Conservation (phyloP, 139 green algal genomes). For the Ulvella scutata region DNA sequence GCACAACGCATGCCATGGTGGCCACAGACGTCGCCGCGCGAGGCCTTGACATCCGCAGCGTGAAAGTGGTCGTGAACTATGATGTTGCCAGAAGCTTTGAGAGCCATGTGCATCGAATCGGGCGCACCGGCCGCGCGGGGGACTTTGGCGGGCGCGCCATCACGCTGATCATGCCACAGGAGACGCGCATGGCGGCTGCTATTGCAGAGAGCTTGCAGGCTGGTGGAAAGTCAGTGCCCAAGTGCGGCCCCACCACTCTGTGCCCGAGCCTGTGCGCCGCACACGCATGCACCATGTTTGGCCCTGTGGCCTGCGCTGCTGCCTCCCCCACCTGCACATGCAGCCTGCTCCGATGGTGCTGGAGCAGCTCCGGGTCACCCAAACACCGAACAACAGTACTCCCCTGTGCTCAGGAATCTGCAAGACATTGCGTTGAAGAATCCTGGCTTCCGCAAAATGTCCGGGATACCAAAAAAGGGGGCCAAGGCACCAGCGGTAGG, state of each 20-base stretch:
- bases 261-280: too few relatives aligned
- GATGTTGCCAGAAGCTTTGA: constrained; percentile 71
- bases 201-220: constrained; percentile 50
- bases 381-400: too few relatives aligned
- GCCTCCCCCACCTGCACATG: too few relatives aligned
- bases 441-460: constrained; percentile 6
- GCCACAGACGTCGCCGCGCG: constrained; percentile 66
- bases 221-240: constrained; percentile 57
- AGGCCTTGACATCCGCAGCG: constrained; percentile 61
- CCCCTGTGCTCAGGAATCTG: constrained; percentile 21
- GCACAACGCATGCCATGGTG: constrained; percentile 38
- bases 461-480: not conserved
- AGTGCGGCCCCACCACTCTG: not conserved
- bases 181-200: constrained; percentile 49
- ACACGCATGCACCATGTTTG: too few relatives aligned
- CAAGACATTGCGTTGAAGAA: constrained; percentile 50
- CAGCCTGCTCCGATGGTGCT: too few relatives aligned
- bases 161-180: constrained; percentile 57
- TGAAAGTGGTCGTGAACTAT: constrained; percentile 80
- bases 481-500: constrained; percentile 20
- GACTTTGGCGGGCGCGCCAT: constrained; percentile 79
- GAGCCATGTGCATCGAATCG: constrained; percentile 82
- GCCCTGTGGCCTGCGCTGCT: too few relatives aligned
- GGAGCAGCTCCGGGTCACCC: too few relatives aligned
- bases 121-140: constrained; percentile 82